Evolutionary conservation across 306 rosid genomes (phyloP), one percentile per base, ranked within the genome.

Genomic region (Prunus mume): DNA sequence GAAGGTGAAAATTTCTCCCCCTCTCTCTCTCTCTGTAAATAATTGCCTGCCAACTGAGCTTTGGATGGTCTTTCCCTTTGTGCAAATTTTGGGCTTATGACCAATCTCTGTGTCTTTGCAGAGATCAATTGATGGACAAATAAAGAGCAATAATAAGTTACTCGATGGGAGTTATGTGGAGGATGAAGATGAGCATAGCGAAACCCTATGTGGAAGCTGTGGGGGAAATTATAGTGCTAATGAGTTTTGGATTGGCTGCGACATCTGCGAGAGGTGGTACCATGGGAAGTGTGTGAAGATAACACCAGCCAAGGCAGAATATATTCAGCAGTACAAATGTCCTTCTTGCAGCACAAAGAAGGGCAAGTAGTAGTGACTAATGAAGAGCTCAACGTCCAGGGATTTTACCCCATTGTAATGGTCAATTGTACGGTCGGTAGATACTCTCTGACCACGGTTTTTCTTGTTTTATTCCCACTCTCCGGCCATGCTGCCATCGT

Each of bases 221-320:
- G 93, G 89, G 12, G 80, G 87, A 68, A 85, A 85, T 65, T 89
- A 85, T 82, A 82, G 52, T 4, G 85, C 81, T 5, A 86, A 87
- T 57, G 89, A 87, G 86, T 87, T 87, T 69, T 89, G 91, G 91
- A 89, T 89, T 41, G 83, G 87, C 60, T 86, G 93, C 5, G 91
- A 89, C 79, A 83, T 89, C 71, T 86, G 93, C 4, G 87, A 86
- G 81, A 86, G 84, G 80, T 89, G 93, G 93, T 85, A 65, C 79
- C 91, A 87, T 45, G 90, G 91, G 3, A 85, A 81, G 74, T 87
- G 91, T 32, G 93, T 89, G 82, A 87, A 87, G 89, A 85, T 89
- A 60, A 87, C 90, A 68, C 88, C 89, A 9, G 85, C 88, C 12
- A 83, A 80, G 84, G 90, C 90, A 2, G 90, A 86, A 49, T 78